Evolutionary conservation across 139 green algal species (phyloP).

Genomic region (Zygnema circumcarinatum): DNA sequence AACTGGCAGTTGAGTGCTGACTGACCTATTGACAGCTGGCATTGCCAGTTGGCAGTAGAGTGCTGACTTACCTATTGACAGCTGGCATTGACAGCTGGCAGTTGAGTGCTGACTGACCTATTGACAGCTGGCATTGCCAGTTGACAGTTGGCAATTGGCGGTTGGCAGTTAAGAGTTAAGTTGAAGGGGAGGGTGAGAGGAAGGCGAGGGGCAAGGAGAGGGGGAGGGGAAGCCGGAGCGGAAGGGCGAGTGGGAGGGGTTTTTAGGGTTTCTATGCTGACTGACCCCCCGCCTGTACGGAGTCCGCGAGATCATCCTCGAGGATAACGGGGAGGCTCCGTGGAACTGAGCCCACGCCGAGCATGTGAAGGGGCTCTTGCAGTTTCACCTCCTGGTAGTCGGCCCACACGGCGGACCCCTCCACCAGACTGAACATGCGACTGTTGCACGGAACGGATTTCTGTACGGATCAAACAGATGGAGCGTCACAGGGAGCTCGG

Average conservation of each 20-base stretch:
- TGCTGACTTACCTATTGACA: too few relatives aligned
- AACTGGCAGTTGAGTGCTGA: too few relatives aligned
- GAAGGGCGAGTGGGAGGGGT: background rate
- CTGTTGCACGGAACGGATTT: slow-evolving; percentile 62
- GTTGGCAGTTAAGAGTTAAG: too few relatives aligned
- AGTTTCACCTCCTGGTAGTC: slow-evolving; percentile 80
- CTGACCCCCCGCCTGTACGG: slow-evolving; percentile 69
- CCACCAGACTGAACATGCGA: slow-evolving; percentile 70
- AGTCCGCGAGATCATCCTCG: slow-evolving; percentile 84
- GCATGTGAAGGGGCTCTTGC: slow-evolving; percentile 72
- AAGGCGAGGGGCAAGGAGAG: background rate
- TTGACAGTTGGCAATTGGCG: too few relatives aligned
- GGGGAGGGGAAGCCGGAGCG: too few relatives aligned
- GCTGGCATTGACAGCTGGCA: too few relatives aligned
- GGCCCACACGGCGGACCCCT: slow-evolving; percentile 33
- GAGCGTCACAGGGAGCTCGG: too few relatives aligned
- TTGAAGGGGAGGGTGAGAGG: too few relatives aligned
- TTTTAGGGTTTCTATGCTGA: background rate
- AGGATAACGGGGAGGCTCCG: slow-evolving; percentile 76
- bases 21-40: too few relatives aligned
- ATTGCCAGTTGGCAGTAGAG: too few relatives aligned
- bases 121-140: too few relatives aligned
- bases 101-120: too few relatives aligned
- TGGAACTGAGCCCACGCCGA: slow-evolving; percentile 71
- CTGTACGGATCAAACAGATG: background rate